phyloP scores from a whole-genome alignment of 2,329 filamentous ascomycete genomes.

The Fusarium torreyae region DNA sequence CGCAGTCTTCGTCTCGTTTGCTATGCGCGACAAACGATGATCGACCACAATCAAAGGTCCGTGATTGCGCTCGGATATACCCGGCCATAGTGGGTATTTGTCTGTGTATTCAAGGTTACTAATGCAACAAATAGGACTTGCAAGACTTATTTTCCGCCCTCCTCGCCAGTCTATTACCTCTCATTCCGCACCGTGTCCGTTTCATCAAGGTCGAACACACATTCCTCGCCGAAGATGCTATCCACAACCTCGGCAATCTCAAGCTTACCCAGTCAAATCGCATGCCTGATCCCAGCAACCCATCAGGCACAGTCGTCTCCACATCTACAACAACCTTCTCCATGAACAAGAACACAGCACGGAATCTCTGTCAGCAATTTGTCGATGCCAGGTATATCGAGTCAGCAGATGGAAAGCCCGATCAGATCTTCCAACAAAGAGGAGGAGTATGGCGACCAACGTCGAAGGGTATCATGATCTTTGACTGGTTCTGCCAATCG shows the following conservation, averaged over 20 bases:
- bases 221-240: slow-evolving; percentile 96
- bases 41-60: slow-evolving; percentile 90
- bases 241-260: slow-evolving; percentile 95
- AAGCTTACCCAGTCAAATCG: slow-evolving; percentile 99
- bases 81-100: slow-evolving; percentile 4
- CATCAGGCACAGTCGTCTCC: slow-evolving; percentile 93
- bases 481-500: slow-evolving; percentile 91
- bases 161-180: slow-evolving; percentile 88
- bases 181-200: slow-evolving; percentile 89
- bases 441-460: slow-evolving; percentile 91
- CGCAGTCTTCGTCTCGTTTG: slow-evolving; percentile 91
- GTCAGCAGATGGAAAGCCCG: slow-evolving; percentile 88
- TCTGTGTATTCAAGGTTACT: slow-evolving; percentile 1
- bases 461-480: slow-evolving; percentile 92
- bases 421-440: slow-evolving; percentile 87
- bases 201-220: slow-evolving; percentile 93
- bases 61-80: slow-evolving; percentile 53
- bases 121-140: slow-evolving; percentile 77
- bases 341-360: slow-evolving; percentile 98
- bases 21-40: slow-evolving; percentile 98
- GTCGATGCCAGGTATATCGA: slow-evolving; percentile 95
- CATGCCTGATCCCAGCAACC: slow-evolving; percentile 98
- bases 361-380: slow-evolving; percentile 93
- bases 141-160: slow-evolving; percentile 96
- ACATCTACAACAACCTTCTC: slow-evolving; percentile 98